phyloP scores from a whole-genome alignment of 768 basidiomycete genomes.

The Boletus subcaerulescens region DNA sequence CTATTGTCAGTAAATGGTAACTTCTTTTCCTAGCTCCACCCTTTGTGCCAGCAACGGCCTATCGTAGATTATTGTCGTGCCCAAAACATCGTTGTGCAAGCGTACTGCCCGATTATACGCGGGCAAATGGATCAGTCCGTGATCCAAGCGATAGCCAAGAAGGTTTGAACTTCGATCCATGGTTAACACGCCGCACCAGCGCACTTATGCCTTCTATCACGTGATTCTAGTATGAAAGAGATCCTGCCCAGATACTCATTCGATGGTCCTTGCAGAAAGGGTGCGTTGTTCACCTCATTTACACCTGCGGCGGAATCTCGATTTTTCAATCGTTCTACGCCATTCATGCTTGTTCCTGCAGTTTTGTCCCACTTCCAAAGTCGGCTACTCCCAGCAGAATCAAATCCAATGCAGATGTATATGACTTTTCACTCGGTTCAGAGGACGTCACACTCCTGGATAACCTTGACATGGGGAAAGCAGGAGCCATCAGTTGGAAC shows the following conservation, averaged over 20 bases:
- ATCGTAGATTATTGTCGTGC: conserved; percentile 73
- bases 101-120: conserved; percentile 74
- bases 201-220: conserved; percentile 1
- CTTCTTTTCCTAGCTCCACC: conserved; percentile 55
- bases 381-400: conserved; percentile 71
- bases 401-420: conserved; percentile 67
- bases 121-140: conserved; percentile 52
- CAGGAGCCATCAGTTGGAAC: conserved; percentile 82
- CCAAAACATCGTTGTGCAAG: conserved; percentile 62
- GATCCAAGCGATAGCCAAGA: conserved; percentile 53
- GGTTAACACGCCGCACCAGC: conserved; percentile 1
- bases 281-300: conserved; percentile 38
- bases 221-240: conserved; percentile 47
- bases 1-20: conserved; percentile 1
- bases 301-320: background rate
- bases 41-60: conserved; percentile 75
- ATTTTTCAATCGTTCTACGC: no score
- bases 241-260: conserved; percentile 77
- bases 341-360: conserved; percentile 24
- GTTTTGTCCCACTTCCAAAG: conserved; percentile 82
- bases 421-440: conserved; percentile 64
- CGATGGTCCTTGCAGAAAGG: conserved; percentile 89
- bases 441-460: conserved; percentile 70
- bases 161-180: conserved; percentile 41
- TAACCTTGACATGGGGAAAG: conserved; percentile 66